Percentiles rank a stretch among this genome's conserved stretches.
Conservation (phyloP, 2,329 filamentous ascomycete species). For the Pseudogymnoascus sp. region DNA sequence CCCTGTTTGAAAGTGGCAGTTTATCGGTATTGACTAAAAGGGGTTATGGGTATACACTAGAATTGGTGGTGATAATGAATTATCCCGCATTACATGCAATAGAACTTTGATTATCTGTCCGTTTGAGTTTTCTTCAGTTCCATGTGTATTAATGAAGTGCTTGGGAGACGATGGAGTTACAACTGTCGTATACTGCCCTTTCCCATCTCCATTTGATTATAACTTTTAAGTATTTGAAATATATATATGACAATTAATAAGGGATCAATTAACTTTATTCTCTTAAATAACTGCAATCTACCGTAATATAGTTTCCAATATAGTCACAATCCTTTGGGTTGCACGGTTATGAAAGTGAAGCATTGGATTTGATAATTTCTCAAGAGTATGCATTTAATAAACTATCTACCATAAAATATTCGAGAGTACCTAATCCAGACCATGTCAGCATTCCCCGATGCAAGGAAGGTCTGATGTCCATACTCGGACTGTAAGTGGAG, state of each 20-base stretch:
- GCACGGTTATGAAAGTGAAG: neutral
- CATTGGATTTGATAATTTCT: neutral
- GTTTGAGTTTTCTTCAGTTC: neutral
- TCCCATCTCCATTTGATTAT: no score
- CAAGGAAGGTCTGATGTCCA: neutral
- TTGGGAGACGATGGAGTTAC: no score
- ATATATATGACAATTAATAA: neutral
- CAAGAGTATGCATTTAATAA: neutral
- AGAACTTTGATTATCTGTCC: neutral
- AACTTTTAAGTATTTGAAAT: neutral
- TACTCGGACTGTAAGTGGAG: neutral
- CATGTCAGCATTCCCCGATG: neutral
- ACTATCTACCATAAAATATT: neutral
- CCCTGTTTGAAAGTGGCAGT: neutral
- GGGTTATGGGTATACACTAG: neutral
- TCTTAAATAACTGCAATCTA: neutral
- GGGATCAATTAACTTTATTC: neutral
- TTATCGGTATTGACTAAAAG: neutral
- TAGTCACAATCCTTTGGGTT: neutral
- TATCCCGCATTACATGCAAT: neutral
- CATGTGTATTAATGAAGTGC: no score
- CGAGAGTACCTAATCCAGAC: neutral
- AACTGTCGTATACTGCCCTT: no score
- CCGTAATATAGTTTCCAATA: neutral
- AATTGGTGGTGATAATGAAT: neutral